Percentiles rank a stretch among this genome's conserved stretches.
Evolutionary conservation across 1,284 basidiomycete genomes (phyloP).

Genomic region (Rhodotorula mucilaginosa): DNA sequence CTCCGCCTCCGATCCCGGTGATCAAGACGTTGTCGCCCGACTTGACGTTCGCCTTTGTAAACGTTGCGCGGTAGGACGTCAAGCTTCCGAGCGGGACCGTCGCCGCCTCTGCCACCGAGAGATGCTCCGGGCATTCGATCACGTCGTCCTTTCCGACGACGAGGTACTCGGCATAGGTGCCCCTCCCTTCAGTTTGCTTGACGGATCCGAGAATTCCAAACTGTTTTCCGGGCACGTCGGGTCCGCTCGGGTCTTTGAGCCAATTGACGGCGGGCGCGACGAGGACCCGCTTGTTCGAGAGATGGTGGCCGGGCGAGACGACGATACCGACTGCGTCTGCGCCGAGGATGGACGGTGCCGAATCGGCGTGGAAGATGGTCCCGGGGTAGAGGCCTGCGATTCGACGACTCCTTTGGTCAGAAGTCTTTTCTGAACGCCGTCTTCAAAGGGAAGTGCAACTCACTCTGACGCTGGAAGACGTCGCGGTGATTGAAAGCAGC

Average conservation of each 20-base stretch:
- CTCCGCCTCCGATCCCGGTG: constrained; percentile 68
- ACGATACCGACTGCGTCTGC: constrained; percentile 43
- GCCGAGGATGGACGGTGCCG: constrained; percentile 37
- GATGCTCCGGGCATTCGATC: constrained; percentile 64
- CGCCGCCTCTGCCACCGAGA: constrained; percentile 64
- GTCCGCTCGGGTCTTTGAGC: constrained; percentile 33
- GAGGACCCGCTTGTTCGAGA: constrained; percentile 38
- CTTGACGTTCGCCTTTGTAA: constrained; percentile 65
- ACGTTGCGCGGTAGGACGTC: constrained; percentile 75
- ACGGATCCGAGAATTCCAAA: constrained; percentile 42
- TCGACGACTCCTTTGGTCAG: background rate
- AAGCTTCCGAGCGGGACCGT: constrained; percentile 74
- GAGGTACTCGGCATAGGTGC: constrained; percentile 75
- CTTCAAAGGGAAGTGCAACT: background rate
- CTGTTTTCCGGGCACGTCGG: constrained; percentile 31
- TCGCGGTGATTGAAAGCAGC: constrained; percentile 44
- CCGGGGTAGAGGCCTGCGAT: constrained; percentile 42
- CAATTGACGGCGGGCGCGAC: constrained; percentile 39
- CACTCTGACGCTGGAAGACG: constrained; percentile 43
- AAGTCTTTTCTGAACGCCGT: too few relatives aligned
- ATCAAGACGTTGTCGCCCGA: constrained; percentile 72
- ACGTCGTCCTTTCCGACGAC: constrained; percentile 69
- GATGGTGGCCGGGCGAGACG: constrained; percentile 34
- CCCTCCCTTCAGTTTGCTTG: constrained; percentile 47
- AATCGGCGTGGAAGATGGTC: constrained; percentile 27